Base-by-base conservation (phyloP, 352 stramenopile species). In the Phytophthora quininea region DNA sequence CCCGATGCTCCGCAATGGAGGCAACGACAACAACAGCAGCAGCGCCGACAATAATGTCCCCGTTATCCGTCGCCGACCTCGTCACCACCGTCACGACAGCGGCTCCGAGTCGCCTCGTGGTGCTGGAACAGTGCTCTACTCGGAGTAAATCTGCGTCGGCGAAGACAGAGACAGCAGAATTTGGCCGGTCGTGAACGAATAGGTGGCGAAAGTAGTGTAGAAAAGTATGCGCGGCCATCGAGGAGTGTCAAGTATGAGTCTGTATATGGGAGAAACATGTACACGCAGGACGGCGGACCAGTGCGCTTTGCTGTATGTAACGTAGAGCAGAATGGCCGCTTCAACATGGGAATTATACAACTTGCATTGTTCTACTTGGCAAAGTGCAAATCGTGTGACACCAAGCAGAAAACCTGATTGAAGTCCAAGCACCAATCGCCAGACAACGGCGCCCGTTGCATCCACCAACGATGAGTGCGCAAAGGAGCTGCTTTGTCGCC, bases 291-390 rank as follows among this genome's bases (percentile, higher is more conserved):
- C 30, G 54, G 53, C 42, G 11, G 35, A 40, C 38, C 32, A 60
- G 68, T 73, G 63, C 49, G 19, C 56, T 57, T 62, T 76, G 58
- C 53, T 24, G 67, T 74, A 51, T 60, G 50, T 70, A 63, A 61
- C 48, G 53, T 69, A 71, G 19, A 45, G 46, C 43, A 64, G 5
- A 15, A 54, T 5, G 29, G 27, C 33, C 33, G 60, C 58, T 74
- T 74, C 68, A 73, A 74, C 64, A 73, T 65, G 24, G 69, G 60
- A 55, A 73, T 74, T 73, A 50, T 67, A 49, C 49, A 55, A 38
- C 57, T 63, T 69, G 30, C 8, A 6, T 35, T 24, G 27, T 35
- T 8, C 19, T 7, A 8, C 14, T 52, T 11, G 35, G 10, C 6
- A 40, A 11, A 0, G 35, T 40, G 35, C 10, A 40, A 11, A 6